A percentile compares a stretch with the other conserved stretches of the same genome.
Conservation (phyloP, 2,329 filamentous ascomycete genomes). For the Scytalidium lignicola region DNA sequence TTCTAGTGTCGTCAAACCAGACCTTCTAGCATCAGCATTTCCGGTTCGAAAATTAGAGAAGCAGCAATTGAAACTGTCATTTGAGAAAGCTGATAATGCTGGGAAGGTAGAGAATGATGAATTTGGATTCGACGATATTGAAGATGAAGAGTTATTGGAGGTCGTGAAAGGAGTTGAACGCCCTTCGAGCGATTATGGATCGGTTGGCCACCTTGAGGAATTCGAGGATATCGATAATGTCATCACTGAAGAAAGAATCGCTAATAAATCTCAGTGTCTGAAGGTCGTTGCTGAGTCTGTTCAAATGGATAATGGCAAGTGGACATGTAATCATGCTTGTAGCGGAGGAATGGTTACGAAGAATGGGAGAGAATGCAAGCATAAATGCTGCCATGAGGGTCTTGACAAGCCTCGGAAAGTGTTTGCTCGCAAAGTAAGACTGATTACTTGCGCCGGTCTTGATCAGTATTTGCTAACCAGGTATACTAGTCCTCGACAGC, state of each 20-base stretch:
- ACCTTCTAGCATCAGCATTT: constrained; percentile 31
- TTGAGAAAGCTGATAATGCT: not conserved
- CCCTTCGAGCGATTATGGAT: constrained; percentile 15
- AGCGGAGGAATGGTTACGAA: constrained; percentile 32
- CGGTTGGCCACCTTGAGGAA: constrained; percentile 31
- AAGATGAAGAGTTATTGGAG: constrained; percentile 38
- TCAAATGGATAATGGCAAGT: constrained; percentile 64
- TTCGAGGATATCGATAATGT: constrained; percentile 50
- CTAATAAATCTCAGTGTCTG: not conserved
- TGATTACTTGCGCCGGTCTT: not conserved
- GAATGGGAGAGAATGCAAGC: constrained; percentile 52
- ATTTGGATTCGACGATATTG: constrained; percentile 28
- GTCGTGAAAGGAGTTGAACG: constrained; percentile 23
- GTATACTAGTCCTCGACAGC: not conserved
- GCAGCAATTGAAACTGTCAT: constrained; percentile 3
- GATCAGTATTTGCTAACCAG: not conserved
- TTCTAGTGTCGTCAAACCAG: constrained; percentile 17
- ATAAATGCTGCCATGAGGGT: constrained; percentile 68
- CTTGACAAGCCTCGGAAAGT: constrained; percentile 51
- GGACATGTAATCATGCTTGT: constrained; percentile 68
- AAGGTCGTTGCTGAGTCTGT: constrained; percentile 32
- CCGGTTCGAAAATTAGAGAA: constrained; percentile 3
- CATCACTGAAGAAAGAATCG: constrained; percentile 32
- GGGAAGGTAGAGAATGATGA: constrained; percentile 12
- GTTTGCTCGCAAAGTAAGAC: constrained; percentile 13